Evolutionary conservation across 108 stramenopile species (phyloP).

Genomic region (Discostella stelligeroides): DNA sequence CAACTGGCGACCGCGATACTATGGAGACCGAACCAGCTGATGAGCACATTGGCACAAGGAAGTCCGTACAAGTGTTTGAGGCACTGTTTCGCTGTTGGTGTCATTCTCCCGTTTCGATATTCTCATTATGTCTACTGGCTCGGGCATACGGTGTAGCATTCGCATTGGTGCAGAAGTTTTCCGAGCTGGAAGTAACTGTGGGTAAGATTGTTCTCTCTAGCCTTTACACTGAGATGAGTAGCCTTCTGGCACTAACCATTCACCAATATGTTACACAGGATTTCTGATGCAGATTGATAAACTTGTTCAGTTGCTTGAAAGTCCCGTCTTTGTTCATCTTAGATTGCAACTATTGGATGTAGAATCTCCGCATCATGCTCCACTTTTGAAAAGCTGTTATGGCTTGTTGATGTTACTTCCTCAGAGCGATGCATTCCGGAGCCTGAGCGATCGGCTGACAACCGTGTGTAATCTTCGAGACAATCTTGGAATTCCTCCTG

Average conservation of each 20-base stretch:
- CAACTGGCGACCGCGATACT: slow-evolving; percentile 34
- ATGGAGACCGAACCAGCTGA: slow-evolving; percentile 12
- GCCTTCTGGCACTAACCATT: not conserved
- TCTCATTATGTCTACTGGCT: slow-evolving; percentile 94
- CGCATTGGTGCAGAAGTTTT: slow-evolving; percentile 88
- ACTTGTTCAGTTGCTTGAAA: slow-evolving; percentile 95
- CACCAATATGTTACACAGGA: not conserved
- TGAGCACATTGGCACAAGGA: slow-evolving; percentile 43
- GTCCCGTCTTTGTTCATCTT: slow-evolving; percentile 97
- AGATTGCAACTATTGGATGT: slow-evolving; percentile 95
- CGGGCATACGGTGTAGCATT: slow-evolving; percentile 95
- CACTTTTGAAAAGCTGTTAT: slow-evolving; percentile 92
- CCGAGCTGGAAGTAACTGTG: slow-evolving; percentile 91
- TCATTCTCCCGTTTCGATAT: slow-evolving; percentile 96
- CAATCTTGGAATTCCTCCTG: slow-evolving; percentile 72
- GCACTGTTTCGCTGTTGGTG: slow-evolving; percentile 95
- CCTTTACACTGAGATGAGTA: not conserved
- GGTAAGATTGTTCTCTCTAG: slow-evolving; percentile 35
- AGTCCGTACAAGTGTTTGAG: slow-evolving; percentile 74
- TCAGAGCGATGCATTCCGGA: slow-evolving; percentile 90
- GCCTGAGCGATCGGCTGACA: slow-evolving; percentile 84
- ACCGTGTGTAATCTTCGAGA: slow-evolving; percentile 89
- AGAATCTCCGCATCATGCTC: slow-evolving; percentile 84
- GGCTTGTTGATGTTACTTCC: slow-evolving; percentile 95
- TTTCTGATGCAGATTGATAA: slow-evolving; percentile 99